Evolutionary conservation across 2,329 filamentous ascomycete genomes (phyloP).

Genomic region (Dothideomycetes sp.): DNA sequence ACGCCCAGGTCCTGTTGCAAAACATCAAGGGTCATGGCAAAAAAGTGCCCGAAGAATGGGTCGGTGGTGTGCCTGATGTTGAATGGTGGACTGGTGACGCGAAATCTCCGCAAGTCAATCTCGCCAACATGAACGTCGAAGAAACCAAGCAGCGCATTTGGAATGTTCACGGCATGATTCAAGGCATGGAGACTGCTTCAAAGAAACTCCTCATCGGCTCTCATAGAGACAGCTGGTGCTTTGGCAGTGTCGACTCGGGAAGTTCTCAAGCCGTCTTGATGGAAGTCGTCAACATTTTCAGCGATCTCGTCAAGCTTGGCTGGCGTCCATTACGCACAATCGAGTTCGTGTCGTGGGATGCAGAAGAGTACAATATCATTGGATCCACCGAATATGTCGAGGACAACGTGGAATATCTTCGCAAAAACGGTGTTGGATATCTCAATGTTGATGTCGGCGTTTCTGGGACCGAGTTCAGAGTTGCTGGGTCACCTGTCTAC

Average conservation of each 20-base stretch:
- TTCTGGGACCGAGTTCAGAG: slow-evolving; percentile 63
- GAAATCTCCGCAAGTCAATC: slow-evolving; percentile 65
- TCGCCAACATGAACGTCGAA: slow-evolving; percentile 84
- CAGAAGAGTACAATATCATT: slow-evolving; percentile 82
- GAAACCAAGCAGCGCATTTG: slow-evolving; percentile 74
- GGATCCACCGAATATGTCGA: slow-evolving; percentile 95
- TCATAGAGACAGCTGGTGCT: slow-evolving; percentile 86
- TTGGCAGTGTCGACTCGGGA: slow-evolving; percentile 77
- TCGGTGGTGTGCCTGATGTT: slow-evolving; percentile 65
- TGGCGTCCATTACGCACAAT: slow-evolving; percentile 93
- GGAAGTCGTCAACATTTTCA: slow-evolving; percentile 78
- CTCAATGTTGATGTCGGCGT: slow-evolving; percentile 85
- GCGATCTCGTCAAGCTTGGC: slow-evolving; percentile 63
- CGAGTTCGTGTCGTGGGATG: slow-evolving; percentile 96
- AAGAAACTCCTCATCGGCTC: slow-evolving; percentile 87
- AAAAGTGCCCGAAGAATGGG: slow-evolving; percentile 60
- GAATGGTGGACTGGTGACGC: slow-evolving; percentile 78
- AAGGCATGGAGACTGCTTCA: slow-evolving; percentile 71
- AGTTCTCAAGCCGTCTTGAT: slow-evolving; percentile 86
- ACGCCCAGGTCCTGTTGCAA: slow-evolving; percentile 71
- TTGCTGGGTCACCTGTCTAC: slow-evolving; percentile 73
- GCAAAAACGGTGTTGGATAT: slow-evolving; percentile 71
- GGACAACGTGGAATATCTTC: slow-evolving; percentile 63
- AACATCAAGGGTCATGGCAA: slow-evolving; percentile 67
- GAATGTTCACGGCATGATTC: slow-evolving; percentile 80